Conservation (phyloP, 345 rosid genomes). For the Combretum micranthum region DNA sequence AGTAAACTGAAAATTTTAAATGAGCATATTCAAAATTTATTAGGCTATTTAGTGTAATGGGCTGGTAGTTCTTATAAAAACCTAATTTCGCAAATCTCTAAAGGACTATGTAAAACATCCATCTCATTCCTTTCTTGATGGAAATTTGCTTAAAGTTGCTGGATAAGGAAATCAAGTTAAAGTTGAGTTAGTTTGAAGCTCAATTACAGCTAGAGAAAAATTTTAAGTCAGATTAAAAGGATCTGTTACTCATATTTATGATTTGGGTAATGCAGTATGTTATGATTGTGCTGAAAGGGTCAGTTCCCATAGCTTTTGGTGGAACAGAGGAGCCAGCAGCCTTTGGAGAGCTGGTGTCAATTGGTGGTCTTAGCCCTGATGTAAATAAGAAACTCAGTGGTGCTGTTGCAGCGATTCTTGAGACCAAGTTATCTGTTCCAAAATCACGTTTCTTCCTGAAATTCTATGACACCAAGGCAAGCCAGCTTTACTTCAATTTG, state of each 20-base stretch:
- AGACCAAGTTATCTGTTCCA: slow-evolving; percentile 75
- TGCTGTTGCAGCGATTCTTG: slow-evolving; percentile 67
- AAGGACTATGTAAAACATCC: too few species aligned
- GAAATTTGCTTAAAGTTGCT: too few species aligned
- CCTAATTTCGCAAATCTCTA: too few species aligned
- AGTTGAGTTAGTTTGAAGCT: too few species aligned
- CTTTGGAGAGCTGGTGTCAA: slow-evolving; percentile 84
- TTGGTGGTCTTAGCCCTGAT: slow-evolving; percentile 79
- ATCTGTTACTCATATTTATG: not conserved
- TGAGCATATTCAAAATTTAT: not conserved
- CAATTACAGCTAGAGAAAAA: too few species aligned
- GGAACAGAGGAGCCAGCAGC: slow-evolving; percentile 96
- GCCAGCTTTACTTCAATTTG: slow-evolving; percentile 13
- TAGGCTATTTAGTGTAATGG: too few species aligned
- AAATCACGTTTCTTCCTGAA: slow-evolving; percentile 83
- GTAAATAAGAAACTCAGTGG: slow-evolving; percentile 86
- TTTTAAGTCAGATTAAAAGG: too few species aligned
- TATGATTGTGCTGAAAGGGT: slow-evolving; percentile 98
- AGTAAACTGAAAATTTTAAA: not conserved
- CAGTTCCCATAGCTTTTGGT: slow-evolving; percentile 83
- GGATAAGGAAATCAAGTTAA: too few species aligned
- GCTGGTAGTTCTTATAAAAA: too few species aligned
- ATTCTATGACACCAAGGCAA: slow-evolving; percentile 85
- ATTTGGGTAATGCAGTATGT: slow-evolving; percentile 56
- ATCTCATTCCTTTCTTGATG: too few species aligned